A percentile compares a stretch with the other conserved stretches of the same genome.
phyloP scores from a whole-genome alignment of 2,329 filamentous ascomycete species.

The Trichoderma gracile region DNA sequence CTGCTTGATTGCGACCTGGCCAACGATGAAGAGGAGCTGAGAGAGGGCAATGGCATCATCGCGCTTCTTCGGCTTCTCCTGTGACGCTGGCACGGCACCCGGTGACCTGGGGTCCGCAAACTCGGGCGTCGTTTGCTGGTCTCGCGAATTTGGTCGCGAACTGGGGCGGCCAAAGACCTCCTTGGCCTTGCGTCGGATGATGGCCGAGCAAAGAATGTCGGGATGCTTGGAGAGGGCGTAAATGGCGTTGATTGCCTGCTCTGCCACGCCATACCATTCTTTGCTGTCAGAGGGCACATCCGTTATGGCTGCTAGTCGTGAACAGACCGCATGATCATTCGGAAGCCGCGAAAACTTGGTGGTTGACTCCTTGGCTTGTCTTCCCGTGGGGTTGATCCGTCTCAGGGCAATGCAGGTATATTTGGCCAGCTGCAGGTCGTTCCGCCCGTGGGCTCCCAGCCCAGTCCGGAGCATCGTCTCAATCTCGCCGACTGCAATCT shows the following conservation, averaged over 20 bases:
- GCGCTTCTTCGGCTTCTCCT: slow-evolving; percentile 53
- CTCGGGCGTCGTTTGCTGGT: slow-evolving; percentile 43
- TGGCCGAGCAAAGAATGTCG: slow-evolving; percentile 87
- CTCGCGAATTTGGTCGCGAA: slow-evolving; percentile 42
- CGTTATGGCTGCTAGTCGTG: slow-evolving; percentile 77
- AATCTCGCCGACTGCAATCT: slow-evolving; percentile 93
- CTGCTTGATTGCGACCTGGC: slow-evolving; percentile 96
- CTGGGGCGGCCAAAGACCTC: slow-evolving; percentile 66
- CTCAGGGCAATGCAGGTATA: slow-evolving; percentile 93
- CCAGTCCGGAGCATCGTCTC: slow-evolving; percentile 92
- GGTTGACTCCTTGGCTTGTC: slow-evolving; percentile 72
- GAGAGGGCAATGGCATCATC: slow-evolving; percentile 77
- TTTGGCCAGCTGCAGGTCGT: slow-evolving; percentile 85
- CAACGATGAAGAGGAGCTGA: slow-evolving; percentile 90
- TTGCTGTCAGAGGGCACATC: slow-evolving; percentile 87
- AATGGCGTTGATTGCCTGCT: slow-evolving; percentile 94
- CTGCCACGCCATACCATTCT: slow-evolving; percentile 94
- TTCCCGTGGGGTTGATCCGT: slow-evolving; percentile 82
- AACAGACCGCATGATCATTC: slow-evolving; percentile 88
- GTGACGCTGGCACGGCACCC: slow-evolving; percentile 25
- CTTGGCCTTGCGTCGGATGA: slow-evolving; percentile 83
- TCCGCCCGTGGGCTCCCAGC: slow-evolving; percentile 74
- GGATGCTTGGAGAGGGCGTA: slow-evolving; percentile 93
- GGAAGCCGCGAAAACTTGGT: slow-evolving; percentile 73
- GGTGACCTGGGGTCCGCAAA: slow-evolving; percentile 40